Conservation (phyloP, 768 basidiomycete species). For the Tricholoma bakamatsutake region DNA sequence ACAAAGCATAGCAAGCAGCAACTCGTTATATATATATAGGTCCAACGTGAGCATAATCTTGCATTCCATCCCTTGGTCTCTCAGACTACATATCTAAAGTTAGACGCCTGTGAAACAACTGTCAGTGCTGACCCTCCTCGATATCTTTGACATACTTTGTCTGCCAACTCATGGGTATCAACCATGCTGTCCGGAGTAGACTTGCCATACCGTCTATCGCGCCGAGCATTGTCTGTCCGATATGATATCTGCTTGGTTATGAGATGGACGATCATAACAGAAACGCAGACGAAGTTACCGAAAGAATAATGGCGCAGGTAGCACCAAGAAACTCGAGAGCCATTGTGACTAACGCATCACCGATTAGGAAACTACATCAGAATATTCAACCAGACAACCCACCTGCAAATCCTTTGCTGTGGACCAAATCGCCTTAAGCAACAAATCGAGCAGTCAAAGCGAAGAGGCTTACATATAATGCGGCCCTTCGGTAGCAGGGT, state of each 20-base stretch:
- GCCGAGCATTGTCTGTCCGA: constrained; percentile 50
- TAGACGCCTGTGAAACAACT: constrained; percentile 38
- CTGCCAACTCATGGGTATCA: constrained; percentile 60
- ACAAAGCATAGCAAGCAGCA: too few species aligned
- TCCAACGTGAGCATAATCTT: neutral
- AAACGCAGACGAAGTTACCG: constrained; percentile 27
- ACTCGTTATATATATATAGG: neutral
- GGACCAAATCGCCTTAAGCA: neutral
- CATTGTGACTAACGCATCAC: constrained; percentile 32
- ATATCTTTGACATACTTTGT: constrained; percentile 39
- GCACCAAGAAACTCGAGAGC: constrained; percentile 54
- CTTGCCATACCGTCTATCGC: constrained; percentile 49
- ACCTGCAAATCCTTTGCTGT: constrained; percentile 57
- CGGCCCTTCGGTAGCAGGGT: constrained; percentile 58
- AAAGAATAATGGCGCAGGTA: constrained; percentile 43
- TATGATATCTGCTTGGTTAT: constrained; percentile 49
- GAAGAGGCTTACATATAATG: constrained; percentile 48
- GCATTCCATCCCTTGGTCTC: neutral
- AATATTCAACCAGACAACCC: constrained; percentile 12
- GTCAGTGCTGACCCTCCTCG: neutral
- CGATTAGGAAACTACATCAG: constrained; percentile 1
- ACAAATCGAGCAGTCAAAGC: neutral
- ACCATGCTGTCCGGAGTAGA: constrained; percentile 42
- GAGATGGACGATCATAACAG: neutral
- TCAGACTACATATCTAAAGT: constrained; percentile 52